A percentile compares a stretch with the other conserved stretches of the same genome.
These are phyloP conservation scores for Xylariaceae sp. DNA, from an alignment of 2,329 filamentous ascomycete genomes.

Conservation along the genomic window DNA sequence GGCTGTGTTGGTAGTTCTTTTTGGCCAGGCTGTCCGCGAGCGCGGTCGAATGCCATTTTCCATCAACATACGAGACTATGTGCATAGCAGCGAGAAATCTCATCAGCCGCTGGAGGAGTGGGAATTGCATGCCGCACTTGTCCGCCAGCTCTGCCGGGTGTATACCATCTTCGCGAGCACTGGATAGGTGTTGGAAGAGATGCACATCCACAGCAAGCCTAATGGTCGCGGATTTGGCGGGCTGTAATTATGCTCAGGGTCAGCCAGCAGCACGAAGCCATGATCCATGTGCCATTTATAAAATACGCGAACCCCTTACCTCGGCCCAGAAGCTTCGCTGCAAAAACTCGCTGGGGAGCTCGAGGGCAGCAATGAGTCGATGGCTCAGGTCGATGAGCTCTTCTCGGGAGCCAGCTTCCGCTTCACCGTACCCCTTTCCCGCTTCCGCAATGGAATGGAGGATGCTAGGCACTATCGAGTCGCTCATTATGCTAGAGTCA, in stretches of 20 bases:
- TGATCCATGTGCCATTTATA: neutral
- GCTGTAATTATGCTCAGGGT: slow-evolving; percentile 15
- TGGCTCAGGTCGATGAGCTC: slow-evolving; percentile 34
- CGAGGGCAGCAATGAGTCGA: slow-evolving; percentile 31
- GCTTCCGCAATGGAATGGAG: slow-evolving; percentile 19
- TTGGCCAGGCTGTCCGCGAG: neutral
- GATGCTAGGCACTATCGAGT: neutral
- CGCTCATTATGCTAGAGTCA: too few species aligned
- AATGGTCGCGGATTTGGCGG: slow-evolving; percentile 33
- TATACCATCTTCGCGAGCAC: slow-evolving; percentile 25
- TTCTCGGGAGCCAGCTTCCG: slow-evolving; percentile 34
- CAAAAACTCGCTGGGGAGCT: slow-evolving; percentile 36
- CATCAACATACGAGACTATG: slow-evolving; percentile 11
- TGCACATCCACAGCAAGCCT: slow-evolving; percentile 34
- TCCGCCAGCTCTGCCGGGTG: slow-evolving; percentile 23
- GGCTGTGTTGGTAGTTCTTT: slow-evolving; percentile 3
- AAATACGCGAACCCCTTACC: slow-evolving; percentile 22
- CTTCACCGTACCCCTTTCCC: slow-evolving; percentile 29
- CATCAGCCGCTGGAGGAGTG: slow-evolving; percentile 24
- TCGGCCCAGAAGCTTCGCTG: slow-evolving; percentile 38
- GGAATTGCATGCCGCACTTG: slow-evolving; percentile 10
- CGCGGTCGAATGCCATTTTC: neutral
- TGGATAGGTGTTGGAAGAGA: slow-evolving; percentile 32
- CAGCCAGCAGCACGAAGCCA: too few species aligned
- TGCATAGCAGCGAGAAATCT: slow-evolving; percentile 38